Conservation (phyloP, 371 early-diverging fungal genomes). For the Mucor irregularis region DNA sequence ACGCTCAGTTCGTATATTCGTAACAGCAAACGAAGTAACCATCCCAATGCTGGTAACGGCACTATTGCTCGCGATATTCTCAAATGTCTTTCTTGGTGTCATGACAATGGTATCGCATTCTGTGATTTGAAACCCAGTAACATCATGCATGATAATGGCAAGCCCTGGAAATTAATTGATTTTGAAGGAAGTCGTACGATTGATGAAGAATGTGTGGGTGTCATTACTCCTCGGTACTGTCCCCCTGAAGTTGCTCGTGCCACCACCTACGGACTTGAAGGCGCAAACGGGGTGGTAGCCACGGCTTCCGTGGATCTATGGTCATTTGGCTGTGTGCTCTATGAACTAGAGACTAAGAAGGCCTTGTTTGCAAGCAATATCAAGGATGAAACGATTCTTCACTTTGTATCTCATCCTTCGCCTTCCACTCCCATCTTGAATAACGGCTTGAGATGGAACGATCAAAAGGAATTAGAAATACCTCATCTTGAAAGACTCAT, state of each 20-base stretch:
- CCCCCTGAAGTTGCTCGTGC: conserved; percentile 53
- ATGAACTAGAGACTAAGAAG: conserved; percentile 47
- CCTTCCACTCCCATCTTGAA: conserved; percentile 48
- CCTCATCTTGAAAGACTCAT: conserved; percentile 42
- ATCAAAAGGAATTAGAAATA: conserved; percentile 47
- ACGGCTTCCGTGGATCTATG: conserved; percentile 49
- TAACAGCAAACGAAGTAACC: conserved; percentile 1
- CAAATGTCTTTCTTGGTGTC: conserved; percentile 41
- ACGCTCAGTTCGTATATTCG: conserved; percentile 27
- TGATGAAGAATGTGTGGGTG: conserved; percentile 30
- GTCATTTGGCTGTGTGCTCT: conserved; percentile 51
- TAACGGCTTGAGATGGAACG: conserved; percentile 50
- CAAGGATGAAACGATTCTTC: conserved; percentile 52
- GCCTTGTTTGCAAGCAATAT: conserved; percentile 41
- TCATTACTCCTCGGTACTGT: conserved; percentile 30
- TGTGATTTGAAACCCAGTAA: conserved; percentile 44
- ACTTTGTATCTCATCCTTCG: conserved; percentile 52
- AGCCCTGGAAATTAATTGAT: conserved; percentile 46
- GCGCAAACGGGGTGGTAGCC: conserved; percentile 51
- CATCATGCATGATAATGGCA: conserved; percentile 30
- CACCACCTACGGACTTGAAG: conserved; percentile 51
- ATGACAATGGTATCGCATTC: conserved; percentile 36
- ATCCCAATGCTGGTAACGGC: not conserved
- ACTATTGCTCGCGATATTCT: conserved; percentile 31
- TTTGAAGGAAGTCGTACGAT: conserved; percentile 52